Percentiles rank a stretch among this genome's conserved stretches.
These are phyloP conservation scores for Cordyceps fumosorosea DNA, from an alignment of 2,329 filamentous ascomycete genomes.

Conservation along the genomic window DNA sequence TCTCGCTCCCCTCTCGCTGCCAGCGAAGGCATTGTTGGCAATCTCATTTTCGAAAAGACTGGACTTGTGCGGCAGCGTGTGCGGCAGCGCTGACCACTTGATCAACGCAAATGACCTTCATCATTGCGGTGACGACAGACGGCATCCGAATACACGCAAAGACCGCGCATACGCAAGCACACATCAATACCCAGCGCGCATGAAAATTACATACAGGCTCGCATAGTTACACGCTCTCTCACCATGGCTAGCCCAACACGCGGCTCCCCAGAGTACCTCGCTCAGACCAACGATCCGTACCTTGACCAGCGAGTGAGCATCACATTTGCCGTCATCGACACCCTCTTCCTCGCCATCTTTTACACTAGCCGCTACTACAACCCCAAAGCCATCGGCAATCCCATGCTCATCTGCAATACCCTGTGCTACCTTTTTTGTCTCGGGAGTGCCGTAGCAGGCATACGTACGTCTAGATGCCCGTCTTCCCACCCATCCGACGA, in stretches of 20 bases:
- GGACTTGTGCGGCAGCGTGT: too few relatives aligned
- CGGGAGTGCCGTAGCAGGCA: conserved; percentile 9
- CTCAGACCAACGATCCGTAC: conserved; percentile 12
- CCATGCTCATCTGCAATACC: conserved; percentile 13
- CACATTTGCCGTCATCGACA: conserved; percentile 12
- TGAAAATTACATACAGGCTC: not conserved
- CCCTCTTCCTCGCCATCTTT: conserved; percentile 14
- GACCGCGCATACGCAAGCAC: not conserved
- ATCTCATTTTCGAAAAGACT: not conserved
- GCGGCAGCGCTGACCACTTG: not conserved
- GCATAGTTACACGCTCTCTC: not conserved
- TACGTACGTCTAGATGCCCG: conserved; percentile 4
- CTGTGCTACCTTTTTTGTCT: conserved; percentile 13
- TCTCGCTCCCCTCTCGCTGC: not conserved
- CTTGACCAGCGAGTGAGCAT: conserved; percentile 15
- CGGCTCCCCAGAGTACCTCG: conserved; percentile 8
- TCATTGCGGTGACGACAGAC: not conserved
- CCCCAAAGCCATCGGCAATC: conserved; percentile 12
- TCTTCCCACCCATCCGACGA: not conserved
- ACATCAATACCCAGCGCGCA: not conserved
- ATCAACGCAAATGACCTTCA: not conserved
- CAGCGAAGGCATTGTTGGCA: too few relatives aligned
- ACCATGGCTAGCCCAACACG: conserved; percentile 10
- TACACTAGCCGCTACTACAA: conserved; percentile 13
- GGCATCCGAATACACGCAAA: not conserved